Evolutionary conservation across 768 basidiomycete species (phyloP).

Genomic region (Mrakia blollopis): DNA sequence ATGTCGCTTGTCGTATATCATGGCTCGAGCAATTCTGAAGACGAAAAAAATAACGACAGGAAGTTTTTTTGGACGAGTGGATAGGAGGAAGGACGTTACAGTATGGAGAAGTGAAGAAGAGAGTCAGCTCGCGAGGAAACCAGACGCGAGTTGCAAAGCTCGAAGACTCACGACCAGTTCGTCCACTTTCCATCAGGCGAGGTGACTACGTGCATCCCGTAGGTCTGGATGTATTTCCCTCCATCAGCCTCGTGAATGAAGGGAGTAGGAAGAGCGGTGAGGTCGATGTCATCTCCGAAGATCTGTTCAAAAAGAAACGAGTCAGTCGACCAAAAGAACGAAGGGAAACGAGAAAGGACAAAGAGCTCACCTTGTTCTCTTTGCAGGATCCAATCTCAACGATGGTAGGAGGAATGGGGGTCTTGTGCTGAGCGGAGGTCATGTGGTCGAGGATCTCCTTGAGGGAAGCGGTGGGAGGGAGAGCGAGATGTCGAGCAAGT

Average conservation of each 20-base stretch:
- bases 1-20: slow-evolving; percentile 29
- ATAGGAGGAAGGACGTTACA: too few species aligned
- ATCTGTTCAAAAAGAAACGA: neutral
- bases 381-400: slow-evolving; percentile 22
- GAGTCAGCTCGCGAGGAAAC: neutral
- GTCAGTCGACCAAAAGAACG: neutral
- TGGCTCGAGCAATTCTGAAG: slow-evolving; percentile 21
- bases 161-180: slow-evolving; percentile 11
- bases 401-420: slow-evolving; percentile 22
- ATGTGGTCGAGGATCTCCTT: slow-evolving; percentile 25
- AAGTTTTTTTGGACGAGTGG: too few species aligned
- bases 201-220: slow-evolving; percentile 25
- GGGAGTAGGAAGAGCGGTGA: slow-evolving; percentile 6
- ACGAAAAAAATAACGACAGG: neutral
- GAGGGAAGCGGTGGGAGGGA: slow-evolving; percentile 6
- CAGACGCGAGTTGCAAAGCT: too few species aligned
- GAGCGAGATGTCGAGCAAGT: slow-evolving; percentile 24
- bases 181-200: slow-evolving; percentile 26
- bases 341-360: neutral
- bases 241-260: slow-evolving; percentile 23
- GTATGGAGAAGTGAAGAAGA: too few species aligned
- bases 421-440: slow-evolving; percentile 6
- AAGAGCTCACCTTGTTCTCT: slow-evolving; percentile 21
- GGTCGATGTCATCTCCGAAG: slow-evolving; percentile 29
- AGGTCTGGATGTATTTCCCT: slow-evolving; percentile 26